A percentile compares a stretch with the other conserved stretches of the same genome.
Evolutionary conservation across 805 yeast species (phyloP).

Genomic region (Ogataea saltuana): DNA sequence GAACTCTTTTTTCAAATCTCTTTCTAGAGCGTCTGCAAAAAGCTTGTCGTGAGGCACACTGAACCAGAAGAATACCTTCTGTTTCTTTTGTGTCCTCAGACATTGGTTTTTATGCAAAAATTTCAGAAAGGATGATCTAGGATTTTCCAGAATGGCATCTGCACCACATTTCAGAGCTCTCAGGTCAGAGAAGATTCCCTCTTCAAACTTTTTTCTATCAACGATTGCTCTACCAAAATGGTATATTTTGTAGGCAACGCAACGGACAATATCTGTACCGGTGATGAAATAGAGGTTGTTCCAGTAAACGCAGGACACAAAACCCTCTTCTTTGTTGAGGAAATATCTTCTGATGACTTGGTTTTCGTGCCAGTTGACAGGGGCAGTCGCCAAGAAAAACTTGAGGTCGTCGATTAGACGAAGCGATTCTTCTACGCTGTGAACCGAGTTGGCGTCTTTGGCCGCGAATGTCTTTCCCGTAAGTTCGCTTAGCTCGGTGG

Average conservation of each 20-base stretch:
- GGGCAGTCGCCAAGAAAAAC: conserved; percentile 89
- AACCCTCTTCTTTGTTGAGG: conserved; percentile 84
- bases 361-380: conserved; percentile 88
- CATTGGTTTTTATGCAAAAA: conserved; percentile 85
- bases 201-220: conserved; percentile 94
- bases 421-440: conserved; percentile 49
- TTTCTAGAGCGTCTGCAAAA: conserved; percentile 89
- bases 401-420: conserved; percentile 74
- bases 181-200: conserved; percentile 90
- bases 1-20: conserved; percentile 82
- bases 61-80: conserved; percentile 95
- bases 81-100: conserved; percentile 92
- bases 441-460: conserved; percentile 2
- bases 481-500: conserved; percentile 9
- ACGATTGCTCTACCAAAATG: conserved; percentile 84
- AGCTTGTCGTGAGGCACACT: conserved; percentile 91
- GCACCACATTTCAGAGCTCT: conserved; percentile 82
- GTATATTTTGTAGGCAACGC: conserved; percentile 83
- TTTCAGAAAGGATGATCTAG: conserved; percentile 80
- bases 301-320: conserved; percentile 93
- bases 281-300: conserved; percentile 85
- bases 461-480: conserved; percentile 4
- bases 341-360: conserved; percentile 86
- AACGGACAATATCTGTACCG: conserved; percentile 94
- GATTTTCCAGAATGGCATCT: conserved; percentile 85